Conservation (phyloP, 106 monocot species). For the Dendrobium catenatum region DNA sequence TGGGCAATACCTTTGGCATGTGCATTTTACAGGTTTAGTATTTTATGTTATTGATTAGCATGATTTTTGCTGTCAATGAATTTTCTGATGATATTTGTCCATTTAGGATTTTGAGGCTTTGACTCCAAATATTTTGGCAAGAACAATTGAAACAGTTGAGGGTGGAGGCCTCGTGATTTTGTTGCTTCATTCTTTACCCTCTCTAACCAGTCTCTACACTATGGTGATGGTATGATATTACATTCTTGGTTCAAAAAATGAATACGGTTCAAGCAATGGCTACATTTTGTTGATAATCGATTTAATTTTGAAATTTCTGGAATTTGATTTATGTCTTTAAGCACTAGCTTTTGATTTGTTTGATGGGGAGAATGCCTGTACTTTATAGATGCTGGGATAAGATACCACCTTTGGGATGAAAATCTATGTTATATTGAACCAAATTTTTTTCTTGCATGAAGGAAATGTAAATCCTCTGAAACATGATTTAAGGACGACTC, state of each 20-base stretch:
- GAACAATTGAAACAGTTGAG: slow-evolving; percentile 99
- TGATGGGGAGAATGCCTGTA: not conserved
- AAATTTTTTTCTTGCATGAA: too few relatives aligned
- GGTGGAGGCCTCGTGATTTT: slow-evolving; percentile 92
- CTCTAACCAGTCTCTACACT: slow-evolving; percentile 86
- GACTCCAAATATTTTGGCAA: slow-evolving; percentile 92
- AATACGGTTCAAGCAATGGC: not conserved
- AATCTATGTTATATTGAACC: not conserved
- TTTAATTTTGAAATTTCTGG: not conserved
- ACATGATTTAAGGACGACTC: too few relatives aligned
- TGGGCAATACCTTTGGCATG: slow-evolving; percentile 98
- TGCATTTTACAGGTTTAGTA: slow-evolving; percentile 83
- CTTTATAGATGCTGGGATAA: not conserved
- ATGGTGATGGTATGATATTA: slow-evolving; percentile 81
- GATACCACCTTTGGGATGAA: not conserved
- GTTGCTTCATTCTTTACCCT: slow-evolving; percentile 77
- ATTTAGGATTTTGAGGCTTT: slow-evolving; percentile 95
- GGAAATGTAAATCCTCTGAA: too few relatives aligned
- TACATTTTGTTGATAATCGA: not conserved
- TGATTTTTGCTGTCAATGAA: not conserved
- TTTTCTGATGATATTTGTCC: slow-evolving; percentile 3
- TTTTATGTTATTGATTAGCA: not conserved
- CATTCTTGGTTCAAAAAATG: not conserved
- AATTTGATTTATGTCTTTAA: not conserved
- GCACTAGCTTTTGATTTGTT: not conserved